A percentile compares a stretch with the other conserved stretches of the same genome.
Evolutionary conservation across 1,139 yeast species (phyloP).

Genomic region (Entelexis paramagnoliae): DNA sequence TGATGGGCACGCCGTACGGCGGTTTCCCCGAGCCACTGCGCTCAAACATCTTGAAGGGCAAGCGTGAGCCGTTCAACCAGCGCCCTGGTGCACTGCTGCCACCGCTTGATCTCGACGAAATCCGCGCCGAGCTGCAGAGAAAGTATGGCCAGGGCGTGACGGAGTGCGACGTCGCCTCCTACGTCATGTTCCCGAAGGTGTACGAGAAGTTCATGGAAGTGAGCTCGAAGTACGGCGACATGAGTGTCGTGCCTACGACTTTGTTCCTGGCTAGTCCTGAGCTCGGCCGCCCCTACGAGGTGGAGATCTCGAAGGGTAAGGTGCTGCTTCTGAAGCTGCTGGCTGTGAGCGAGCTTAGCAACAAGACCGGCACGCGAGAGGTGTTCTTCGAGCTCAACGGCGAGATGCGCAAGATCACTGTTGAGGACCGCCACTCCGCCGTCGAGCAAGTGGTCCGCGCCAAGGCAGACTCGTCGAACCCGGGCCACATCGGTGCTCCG

Average conservation of each 20-base stretch:
- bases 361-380: constrained; percentile 83
- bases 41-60: constrained; percentile 73
- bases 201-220: constrained; percentile 74
- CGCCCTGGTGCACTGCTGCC: constrained; percentile 87
- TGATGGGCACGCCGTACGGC: constrained; percentile 98
- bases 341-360: constrained; percentile 84
- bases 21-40: constrained; percentile 99
- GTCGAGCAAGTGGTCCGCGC: constrained; percentile 78
- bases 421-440: constrained; percentile 77
- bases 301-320: constrained; percentile 91
- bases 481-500: constrained; percentile 95
- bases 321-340: constrained; percentile 79
- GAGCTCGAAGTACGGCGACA: constrained; percentile 75
- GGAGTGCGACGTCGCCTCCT: constrained; percentile 87
- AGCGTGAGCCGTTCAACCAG: constrained; percentile 76
- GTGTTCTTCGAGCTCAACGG: constrained; percentile 97
- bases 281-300: constrained; percentile 78
- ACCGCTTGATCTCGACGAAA: constrained; percentile 65
- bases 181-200: constrained; percentile 96
- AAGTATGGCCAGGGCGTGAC: constrained; percentile 43
- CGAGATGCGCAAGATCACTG: constrained; percentile 91
- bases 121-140: constrained; percentile 59
- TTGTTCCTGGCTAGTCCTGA: constrained; percentile 78
- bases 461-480: constrained; percentile 78
- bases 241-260: constrained; percentile 86